Evolutionary conservation across 345 rosid species (phyloP).

Genomic region (Cardiospermum halicacabum): DNA sequence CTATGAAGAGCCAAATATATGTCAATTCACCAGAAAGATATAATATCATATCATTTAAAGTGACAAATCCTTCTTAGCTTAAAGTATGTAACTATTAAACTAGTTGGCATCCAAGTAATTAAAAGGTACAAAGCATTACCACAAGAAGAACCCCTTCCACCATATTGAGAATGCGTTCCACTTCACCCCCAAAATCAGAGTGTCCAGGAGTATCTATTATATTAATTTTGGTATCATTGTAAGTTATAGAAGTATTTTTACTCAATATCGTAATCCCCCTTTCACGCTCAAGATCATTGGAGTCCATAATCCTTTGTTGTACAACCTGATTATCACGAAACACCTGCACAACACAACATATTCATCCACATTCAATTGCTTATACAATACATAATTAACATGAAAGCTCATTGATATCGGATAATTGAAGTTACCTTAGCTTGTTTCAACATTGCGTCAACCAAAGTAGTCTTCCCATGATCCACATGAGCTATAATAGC

Average conservation of each 20-base stretch:
- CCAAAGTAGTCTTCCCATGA: conserved; percentile 97
- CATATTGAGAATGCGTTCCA: conserved; percentile 97
- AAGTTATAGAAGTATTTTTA: conserved; percentile 91
- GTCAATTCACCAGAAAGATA: background rate
- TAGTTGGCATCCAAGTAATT: background rate
- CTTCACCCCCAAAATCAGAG: conserved; percentile 99
- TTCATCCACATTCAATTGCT: background rate
- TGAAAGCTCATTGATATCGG: no score
- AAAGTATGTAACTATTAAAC: background rate
- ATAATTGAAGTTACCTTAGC: conserved; percentile 56
- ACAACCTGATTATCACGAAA: conserved; percentile 91
- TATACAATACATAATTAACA: background rate
- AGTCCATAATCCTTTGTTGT: conserved; percentile 96
- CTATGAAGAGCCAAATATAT: conserved; percentile 29
- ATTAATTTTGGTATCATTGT: conserved; percentile 80
- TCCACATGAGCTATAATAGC: conserved; percentile 98
- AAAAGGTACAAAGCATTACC: conserved; percentile 44
- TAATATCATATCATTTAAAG: background rate
- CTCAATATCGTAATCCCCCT: conserved; percentile 96
- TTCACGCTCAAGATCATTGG: conserved; percentile 93
- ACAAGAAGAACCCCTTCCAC: conserved; percentile 98
- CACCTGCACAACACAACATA: conserved; percentile 45
- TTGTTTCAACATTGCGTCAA: conserved; percentile 94
- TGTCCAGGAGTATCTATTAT: conserved; percentile 98
- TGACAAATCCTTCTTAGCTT: background rate